A percentile compares a stretch with the other conserved stretches of the same genome.
Evolutionary conservation across 441 rosid genomes (phyloP).

Genomic region (Euphorbia schlechtendalii): DNA sequence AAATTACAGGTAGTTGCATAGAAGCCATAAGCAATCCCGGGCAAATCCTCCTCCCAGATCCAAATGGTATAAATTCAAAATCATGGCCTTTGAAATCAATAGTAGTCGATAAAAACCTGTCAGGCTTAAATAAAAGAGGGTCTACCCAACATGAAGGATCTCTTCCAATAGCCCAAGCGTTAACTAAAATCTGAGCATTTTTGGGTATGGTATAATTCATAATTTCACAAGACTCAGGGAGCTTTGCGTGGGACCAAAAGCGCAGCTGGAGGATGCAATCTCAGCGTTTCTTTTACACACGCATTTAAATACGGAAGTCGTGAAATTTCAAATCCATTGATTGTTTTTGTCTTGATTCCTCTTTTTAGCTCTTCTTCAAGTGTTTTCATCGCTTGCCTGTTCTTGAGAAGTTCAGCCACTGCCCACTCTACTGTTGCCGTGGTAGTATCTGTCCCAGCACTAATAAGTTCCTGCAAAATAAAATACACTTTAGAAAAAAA

Average conservation of each 20-base stretch:
- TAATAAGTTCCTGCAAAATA: slow-evolving; percentile 45
- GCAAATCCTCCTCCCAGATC: slow-evolving; percentile 35
- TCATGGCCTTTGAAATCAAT: slow-evolving; percentile 6
- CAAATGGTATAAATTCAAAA: slow-evolving; percentile 22
- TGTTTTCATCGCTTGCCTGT: slow-evolving; percentile 32
- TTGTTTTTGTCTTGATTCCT: slow-evolving; percentile 21
- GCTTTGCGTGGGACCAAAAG: slow-evolving; percentile 39
- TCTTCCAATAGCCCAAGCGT: slow-evolving; percentile 44
- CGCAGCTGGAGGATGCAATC: slow-evolving; percentile 20
- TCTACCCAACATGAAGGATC: slow-evolving; percentile 33
- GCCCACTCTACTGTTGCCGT: slow-evolving; percentile 49
- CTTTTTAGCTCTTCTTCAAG: slow-evolving; percentile 35
- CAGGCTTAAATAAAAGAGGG: slow-evolving; percentile 20
- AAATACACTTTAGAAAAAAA: neutral
- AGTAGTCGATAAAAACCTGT: slow-evolving; percentile 2
- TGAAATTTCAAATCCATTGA: slow-evolving; percentile 29
- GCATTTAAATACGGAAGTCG: slow-evolving; percentile 24
- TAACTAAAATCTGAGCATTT: slow-evolving; percentile 30
- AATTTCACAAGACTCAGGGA: slow-evolving; percentile 25
- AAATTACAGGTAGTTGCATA: slow-evolving; percentile 5
- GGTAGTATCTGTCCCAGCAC: slow-evolving; percentile 53
- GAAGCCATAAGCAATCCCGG: slow-evolving; percentile 11
- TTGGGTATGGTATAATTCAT: slow-evolving; percentile 33
- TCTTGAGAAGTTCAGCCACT: slow-evolving; percentile 45
- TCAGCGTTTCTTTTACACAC: slow-evolving; percentile 26